These are phyloP conservation scores for Leucocoprinus leucothites DNA, from an alignment of 768 basidiomycete species.

Conservation along the genomic window DNA sequence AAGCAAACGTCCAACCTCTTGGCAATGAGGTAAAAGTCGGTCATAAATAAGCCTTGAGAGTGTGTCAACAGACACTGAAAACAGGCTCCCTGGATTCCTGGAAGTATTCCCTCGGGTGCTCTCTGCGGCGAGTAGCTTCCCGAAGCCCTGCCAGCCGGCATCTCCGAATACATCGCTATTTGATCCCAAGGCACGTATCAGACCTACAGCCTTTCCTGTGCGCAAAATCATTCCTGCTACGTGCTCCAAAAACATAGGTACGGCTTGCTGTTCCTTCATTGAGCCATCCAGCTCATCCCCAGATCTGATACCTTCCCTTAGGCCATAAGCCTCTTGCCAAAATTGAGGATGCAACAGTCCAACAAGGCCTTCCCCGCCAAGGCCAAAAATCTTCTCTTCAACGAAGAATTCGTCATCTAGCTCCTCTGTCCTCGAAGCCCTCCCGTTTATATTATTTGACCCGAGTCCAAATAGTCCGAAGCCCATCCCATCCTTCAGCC, in stretches of 20 bases:
- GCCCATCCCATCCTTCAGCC: constrained; percentile 75
- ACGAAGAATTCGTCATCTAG: constrained; percentile 82
- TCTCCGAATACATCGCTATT: constrained; percentile 24
- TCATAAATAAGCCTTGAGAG: constrained; percentile 65
- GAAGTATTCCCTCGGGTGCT: background rate
- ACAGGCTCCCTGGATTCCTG: constrained; percentile 21
- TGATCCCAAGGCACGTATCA: constrained; percentile 60
- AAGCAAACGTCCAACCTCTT: constrained; percentile 46
- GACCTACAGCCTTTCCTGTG: constrained; percentile 75
- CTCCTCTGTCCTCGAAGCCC: constrained; percentile 25
- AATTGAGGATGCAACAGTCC: constrained; percentile 69
- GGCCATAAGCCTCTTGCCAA: constrained; percentile 70
- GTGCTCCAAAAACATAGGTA: constrained; percentile 62
- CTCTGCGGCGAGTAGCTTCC: constrained; percentile 32
- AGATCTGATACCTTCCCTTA: constrained; percentile 41
- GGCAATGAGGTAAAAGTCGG: constrained; percentile 54
- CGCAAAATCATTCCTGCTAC: constrained; percentile 57
- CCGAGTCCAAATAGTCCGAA: constrained; percentile 27
- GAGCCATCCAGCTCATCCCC: constrained; percentile 20
- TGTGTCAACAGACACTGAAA: constrained; percentile 57
- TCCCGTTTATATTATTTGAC: constrained; percentile 15
- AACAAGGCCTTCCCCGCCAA: constrained; percentile 38
- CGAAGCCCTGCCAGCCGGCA: constrained; percentile 41
- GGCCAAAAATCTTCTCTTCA: constrained; percentile 59
- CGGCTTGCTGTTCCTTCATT: constrained; percentile 25